Evolutionary conservation across 805 yeast species (phyloP), one percentile per base, ranked within the genome.

Genomic region (Saccharomycopsis sp.): DNA sequence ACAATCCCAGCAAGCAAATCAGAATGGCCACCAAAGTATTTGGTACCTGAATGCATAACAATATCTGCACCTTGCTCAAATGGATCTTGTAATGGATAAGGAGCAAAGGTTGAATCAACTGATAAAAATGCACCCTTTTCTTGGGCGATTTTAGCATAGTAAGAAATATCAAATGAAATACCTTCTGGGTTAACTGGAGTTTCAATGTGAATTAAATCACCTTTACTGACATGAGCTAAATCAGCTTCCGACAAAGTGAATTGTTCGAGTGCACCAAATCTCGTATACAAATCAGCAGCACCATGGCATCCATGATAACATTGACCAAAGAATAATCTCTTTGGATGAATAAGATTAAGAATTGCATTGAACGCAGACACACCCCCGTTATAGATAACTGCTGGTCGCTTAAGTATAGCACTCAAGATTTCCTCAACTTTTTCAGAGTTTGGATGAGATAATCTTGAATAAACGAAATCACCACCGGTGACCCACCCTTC

Each of bases 1-100:
- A 88, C 63, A 9, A 82, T 68, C 27, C 97, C 97, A 4, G 95
- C 88, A 41, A 89, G 67, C 35, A 88, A 65, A 60, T 89, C 97
- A 4, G 95, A 85, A 63, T 89, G 96, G n/a, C 97, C 97, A 32
- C 95, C 96, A 57, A 87, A 82, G 64, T 82, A 90, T 60, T 89
- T 89, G 1, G 96, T 89, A 1, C 88, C 96, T 1, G 96, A 86
- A 61, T 89, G 96, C 75, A 90, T 67, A n/a, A 90, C 79, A 53
- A 87, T 64, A 61, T 90, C 97, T 24, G 83, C 96, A 39, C 90
- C 96, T 55, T 75, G 81, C 32, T 71, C 70, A 64, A 87, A 86
- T 4, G 95, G 90, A 50, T 86, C 75, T 54, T 78, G 83, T 46
- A 88, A 64, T 14, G 96, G 96, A 11, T 95, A 95, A 17, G 97